Evolutionary conservation across 345 rosid genomes (phyloP).

Genomic region (Corymbia maculata): DNA sequence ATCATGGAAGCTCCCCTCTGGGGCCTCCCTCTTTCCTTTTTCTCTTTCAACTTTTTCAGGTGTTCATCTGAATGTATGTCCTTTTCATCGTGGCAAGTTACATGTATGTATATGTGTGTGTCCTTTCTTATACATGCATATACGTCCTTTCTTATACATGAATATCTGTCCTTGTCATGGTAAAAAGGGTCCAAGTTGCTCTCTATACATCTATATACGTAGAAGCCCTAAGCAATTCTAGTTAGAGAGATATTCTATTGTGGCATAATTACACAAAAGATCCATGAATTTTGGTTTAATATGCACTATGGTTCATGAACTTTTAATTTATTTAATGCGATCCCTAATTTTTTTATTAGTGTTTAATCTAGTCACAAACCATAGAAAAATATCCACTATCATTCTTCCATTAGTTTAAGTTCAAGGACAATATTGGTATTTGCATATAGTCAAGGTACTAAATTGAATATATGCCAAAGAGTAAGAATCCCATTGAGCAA

Average conservation of each 20-base stretch:
- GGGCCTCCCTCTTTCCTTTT: background rate
- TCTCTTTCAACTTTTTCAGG: background rate
- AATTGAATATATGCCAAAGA: too few species aligned
- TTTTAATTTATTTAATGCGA: too few species aligned
- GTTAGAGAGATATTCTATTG: background rate
- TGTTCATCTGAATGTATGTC: background rate
- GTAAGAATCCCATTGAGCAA: too few species aligned
- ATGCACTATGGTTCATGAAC: too few species aligned
- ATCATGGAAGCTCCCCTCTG: background rate
- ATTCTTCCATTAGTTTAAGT: too few species aligned
- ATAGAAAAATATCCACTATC: background rate
- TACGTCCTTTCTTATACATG: background rate
- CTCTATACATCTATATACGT: background rate
- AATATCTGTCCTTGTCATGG: background rate
- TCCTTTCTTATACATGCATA: background rate
- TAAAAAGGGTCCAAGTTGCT: background rate
- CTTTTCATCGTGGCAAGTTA: background rate
- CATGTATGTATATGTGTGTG: background rate
- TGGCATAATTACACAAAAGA: background rate
- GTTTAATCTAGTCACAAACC: too few species aligned
- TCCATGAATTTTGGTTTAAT: rapidly evolving
- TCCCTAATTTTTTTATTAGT: too few species aligned
- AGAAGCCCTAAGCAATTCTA: background rate
- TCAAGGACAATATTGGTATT: too few species aligned
- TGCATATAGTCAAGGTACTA: background rate